phyloP scores from a whole-genome alignment of 2,329 filamentous ascomycete genomes.

The Botrytis fabae region DNA sequence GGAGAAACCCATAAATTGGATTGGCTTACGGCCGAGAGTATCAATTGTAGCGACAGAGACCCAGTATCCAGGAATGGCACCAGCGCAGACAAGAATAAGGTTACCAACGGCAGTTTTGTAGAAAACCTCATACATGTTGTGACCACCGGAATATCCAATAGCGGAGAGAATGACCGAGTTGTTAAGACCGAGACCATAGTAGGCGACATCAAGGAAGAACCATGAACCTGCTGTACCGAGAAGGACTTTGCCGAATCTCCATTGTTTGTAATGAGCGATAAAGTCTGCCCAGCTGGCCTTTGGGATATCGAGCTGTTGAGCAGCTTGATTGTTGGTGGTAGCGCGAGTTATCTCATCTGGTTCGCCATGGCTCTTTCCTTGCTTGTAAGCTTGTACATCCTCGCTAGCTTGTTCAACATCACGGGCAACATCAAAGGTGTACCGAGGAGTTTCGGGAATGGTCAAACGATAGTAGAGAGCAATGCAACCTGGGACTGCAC shows the following conservation, averaged over 20 bases:
- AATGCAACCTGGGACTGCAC: conserved; percentile 75
- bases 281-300: conserved; percentile 76
- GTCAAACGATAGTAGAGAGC: conserved; percentile 82
- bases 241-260: conserved; percentile 70
- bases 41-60: conserved; percentile 73
- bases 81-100: conserved; percentile 74
- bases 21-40: conserved; percentile 73
- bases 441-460: conserved; percentile 84
- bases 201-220: conserved; percentile 70
- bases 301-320: conserved; percentile 50
- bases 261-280: conserved; percentile 65
- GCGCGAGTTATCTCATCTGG: conserved; percentile 46
- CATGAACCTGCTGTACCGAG: conserved; percentile 79
- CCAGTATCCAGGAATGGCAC: conserved; percentile 81
- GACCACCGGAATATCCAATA: conserved; percentile 69
- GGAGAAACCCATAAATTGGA: conserved; percentile 66
- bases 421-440: conserved; percentile 78
- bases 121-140: conserved; percentile 66
- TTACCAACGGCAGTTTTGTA: conserved; percentile 75
- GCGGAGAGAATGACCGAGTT: conserved; percentile 70
- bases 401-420: conserved; percentile 73
- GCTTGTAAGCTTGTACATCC: conserved; percentile 74
- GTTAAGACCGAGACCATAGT: conserved; percentile 66
- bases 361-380: conserved; percentile 60
- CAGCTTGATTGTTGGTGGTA: conserved; percentile 55